Evolutionary conservation across 208 protist species (phyloP).

Genomic region (Acanthamoeba royreba): DNA sequence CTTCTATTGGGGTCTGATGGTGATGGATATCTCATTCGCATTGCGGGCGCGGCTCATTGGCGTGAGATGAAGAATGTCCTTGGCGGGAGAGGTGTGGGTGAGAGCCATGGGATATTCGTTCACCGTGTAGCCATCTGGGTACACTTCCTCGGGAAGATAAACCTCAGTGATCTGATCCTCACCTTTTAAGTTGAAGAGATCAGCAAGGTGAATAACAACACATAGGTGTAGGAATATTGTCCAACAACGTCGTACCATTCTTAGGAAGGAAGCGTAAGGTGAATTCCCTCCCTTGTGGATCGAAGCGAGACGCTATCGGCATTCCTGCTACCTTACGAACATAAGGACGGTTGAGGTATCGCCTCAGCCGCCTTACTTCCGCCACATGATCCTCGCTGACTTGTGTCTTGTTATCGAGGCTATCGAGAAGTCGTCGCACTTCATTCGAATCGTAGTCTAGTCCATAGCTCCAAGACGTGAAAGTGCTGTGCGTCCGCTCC

Average conservation of each 20-base stretch:
- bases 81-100: not conserved
- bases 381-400: too few species aligned
- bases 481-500: not conserved
- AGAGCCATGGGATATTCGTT: not conserved
- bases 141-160: not conserved
- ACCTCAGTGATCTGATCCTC: not conserved
- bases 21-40: too few species aligned
- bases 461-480: not conserved
- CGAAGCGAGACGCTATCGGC: not conserved
- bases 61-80: not conserved
- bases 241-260: too few species aligned
- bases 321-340: not conserved
- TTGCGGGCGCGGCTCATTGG: too few species aligned
- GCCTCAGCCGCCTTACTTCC: not conserved
- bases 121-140: not conserved
- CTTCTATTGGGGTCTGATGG: too few species aligned
- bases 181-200: too few species aligned
- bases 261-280: not conserved
- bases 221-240: too few species aligned
- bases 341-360: not conserved
- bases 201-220: too few species aligned
- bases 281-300: not conserved
- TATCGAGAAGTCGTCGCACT: not conserved
- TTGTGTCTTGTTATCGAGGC: not conserved
- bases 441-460: not conserved